A percentile compares a stretch with the other conserved stretches of the same genome.
Evolutionary conservation across 2,329 filamentous ascomycete species (phyloP).

Genomic region (Colletotrichum orbiculare): DNA sequence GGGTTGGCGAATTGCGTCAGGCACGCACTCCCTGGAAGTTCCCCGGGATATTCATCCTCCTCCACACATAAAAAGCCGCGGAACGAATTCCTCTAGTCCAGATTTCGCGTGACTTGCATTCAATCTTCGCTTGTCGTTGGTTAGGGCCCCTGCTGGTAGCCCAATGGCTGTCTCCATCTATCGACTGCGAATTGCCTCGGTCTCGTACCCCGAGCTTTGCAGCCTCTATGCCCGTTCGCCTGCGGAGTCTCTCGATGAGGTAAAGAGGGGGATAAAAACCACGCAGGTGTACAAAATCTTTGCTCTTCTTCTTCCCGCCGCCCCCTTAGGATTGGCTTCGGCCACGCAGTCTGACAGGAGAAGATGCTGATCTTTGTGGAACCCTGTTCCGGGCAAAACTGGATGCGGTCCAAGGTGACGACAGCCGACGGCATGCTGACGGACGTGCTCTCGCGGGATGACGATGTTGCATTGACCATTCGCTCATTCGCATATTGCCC

Average conservation of each 20-base stretch:
- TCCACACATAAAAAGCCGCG: slow-evolving; percentile 6
- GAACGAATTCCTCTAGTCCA: not conserved
- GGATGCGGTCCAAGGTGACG: not conserved
- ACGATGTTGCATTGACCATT: slow-evolving; percentile 26
- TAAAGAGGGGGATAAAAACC: too few species aligned
- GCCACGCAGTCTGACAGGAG: slow-evolving; percentile 25
- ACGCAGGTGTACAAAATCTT: too few species aligned
- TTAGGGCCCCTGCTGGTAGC: not conserved
- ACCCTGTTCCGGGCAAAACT: slow-evolving; percentile 1
- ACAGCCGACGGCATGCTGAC: slow-evolving; percentile 7
- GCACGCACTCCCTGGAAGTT: slow-evolving; percentile 16
- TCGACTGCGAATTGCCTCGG: not conserved
- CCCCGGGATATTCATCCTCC: slow-evolving; percentile 27
- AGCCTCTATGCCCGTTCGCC: too few species aligned
- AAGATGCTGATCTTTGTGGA: slow-evolving; percentile 23
- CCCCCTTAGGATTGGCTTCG: not conserved
- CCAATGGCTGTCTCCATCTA: not conserved
- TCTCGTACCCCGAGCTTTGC: not conserved
- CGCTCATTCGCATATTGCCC: slow-evolving; percentile 11
- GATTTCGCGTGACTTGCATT: slow-evolving; percentile 17
- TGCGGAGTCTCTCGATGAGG: too few species aligned
- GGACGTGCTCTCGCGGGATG: slow-evolving; percentile 10
- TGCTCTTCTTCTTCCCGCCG: not conserved
- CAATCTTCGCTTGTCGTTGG: not conserved
- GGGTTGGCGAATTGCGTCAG: not conserved